These are phyloP conservation scores for Calycina herbarum DNA, from an alignment of 2,329 filamentous ascomycete species.

Conservation along the genomic window DNA sequence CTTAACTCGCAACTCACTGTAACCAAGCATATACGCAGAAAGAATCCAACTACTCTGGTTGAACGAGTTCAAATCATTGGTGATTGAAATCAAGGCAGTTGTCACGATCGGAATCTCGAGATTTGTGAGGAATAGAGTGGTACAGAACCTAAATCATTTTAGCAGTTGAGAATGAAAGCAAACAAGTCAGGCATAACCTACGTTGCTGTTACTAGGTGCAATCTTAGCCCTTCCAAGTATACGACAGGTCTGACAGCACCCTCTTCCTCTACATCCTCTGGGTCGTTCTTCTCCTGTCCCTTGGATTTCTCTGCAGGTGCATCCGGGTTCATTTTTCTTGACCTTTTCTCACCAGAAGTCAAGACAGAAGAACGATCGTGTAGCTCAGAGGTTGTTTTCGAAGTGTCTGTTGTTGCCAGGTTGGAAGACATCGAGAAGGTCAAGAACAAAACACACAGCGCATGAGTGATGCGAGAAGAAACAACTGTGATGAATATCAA, in stretches of 20 bases:
- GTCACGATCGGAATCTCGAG: constrained; percentile 15
- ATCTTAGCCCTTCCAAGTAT: background rate
- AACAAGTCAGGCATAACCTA: background rate
- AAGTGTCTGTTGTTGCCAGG: background rate
- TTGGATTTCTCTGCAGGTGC: background rate
- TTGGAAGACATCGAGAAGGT: background rate
- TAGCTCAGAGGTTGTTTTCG: background rate
- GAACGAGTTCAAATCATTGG: constrained; percentile 7
- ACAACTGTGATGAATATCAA: too few relatives aligned
- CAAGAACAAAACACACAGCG: background rate
- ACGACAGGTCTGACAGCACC: background rate
- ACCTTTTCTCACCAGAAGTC: background rate
- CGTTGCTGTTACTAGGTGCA: background rate
- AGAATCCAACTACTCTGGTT: constrained; percentile 11
- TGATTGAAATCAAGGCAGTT: constrained; percentile 12
- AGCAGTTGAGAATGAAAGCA: background rate
- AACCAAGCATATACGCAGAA: constrained; percentile 10
- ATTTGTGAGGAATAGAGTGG: constrained; percentile 12
- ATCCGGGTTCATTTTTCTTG: background rate
- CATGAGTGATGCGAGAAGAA: too few relatives aligned
- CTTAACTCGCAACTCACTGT: too few relatives aligned
- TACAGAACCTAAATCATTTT: constrained; percentile 2
- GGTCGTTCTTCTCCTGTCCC: background rate
- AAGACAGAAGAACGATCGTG: background rate
- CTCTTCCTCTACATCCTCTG: background rate